Conservation (phyloP, 2,329 filamentous ascomycete species). For the Colletotrichum navitas region DNA sequence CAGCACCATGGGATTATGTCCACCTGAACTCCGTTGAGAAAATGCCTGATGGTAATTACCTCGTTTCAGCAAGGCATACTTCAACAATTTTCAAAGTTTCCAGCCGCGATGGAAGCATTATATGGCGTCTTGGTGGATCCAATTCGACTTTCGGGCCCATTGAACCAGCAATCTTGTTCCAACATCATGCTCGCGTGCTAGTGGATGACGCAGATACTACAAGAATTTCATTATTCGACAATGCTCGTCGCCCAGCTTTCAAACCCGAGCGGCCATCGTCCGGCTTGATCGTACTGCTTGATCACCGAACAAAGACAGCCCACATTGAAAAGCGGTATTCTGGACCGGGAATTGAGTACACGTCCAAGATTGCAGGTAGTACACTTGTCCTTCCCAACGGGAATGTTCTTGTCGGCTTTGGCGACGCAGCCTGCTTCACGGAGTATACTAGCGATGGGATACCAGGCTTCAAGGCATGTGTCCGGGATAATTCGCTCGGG, state of each 20-base stretch:
- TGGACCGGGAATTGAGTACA: constrained; percentile 41
- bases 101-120: constrained; percentile 58
- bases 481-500: constrained; percentile 24
- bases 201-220: constrained; percentile 55
- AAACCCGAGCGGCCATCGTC: not conserved
- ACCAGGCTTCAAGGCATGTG: constrained; percentile 42
- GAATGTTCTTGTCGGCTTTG: constrained; percentile 59
- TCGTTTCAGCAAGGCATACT: constrained; percentile 47
- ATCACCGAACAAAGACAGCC: not conserved
- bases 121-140: constrained; percentile 67
- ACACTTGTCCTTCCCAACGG: constrained; percentile 52
- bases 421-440: constrained; percentile 47
- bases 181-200: constrained; percentile 64
- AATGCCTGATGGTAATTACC: constrained; percentile 49
- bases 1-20: constrained; percentile 54
- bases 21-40: constrained; percentile 55
- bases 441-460: constrained; percentile 47
- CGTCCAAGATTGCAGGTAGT: constrained; percentile 46
- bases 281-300: constrained; percentile 7
- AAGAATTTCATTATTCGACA: constrained; percentile 66
- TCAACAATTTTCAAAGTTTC: constrained; percentile 61
- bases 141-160: constrained; percentile 54
- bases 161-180: constrained; percentile 57
- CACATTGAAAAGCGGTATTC: constrained; percentile 6
- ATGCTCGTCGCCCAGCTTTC: constrained; percentile 54